These are phyloP conservation scores for Hanseniaspora taiwanica DNA, from an alignment of 805 yeast species.

Conservation along the genomic window DNA sequence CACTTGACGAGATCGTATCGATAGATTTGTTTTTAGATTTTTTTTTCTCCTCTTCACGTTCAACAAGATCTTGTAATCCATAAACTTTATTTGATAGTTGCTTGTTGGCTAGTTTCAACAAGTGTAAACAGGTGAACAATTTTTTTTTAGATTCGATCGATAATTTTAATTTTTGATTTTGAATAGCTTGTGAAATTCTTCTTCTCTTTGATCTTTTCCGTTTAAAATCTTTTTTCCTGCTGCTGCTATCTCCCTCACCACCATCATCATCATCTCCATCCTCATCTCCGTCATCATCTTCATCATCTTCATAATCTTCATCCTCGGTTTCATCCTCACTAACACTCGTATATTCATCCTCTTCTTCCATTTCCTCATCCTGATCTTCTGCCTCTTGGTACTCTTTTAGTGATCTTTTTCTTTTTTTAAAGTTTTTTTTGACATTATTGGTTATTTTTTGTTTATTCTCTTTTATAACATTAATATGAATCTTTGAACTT, in stretches of 20 bases:
- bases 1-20: slow-evolving; percentile 10
- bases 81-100: slow-evolving; percentile 57
- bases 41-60: slow-evolving; percentile 29
- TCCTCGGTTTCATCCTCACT: slow-evolving; percentile 6
- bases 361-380: slow-evolving; percentile 4
- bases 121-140: slow-evolving; percentile 64
- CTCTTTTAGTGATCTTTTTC: slow-evolving; percentile 33
- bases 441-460: slow-evolving; percentile 5
- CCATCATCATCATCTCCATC: slow-evolving; percentile 2
- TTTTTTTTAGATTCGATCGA: slow-evolving; percentile 66
- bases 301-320: slow-evolving; percentile 3
- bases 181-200: slow-evolving; percentile 25
- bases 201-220: slow-evolving; percentile 18
- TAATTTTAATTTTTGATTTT: slow-evolving; percentile 23
- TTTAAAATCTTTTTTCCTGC: slow-evolving; percentile 5
- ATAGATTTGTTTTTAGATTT: slow-evolving; percentile 16
- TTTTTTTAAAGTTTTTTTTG: slow-evolving; percentile 25
- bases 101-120: slow-evolving; percentile 68
- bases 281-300: not conserved
- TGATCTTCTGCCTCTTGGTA: slow-evolving; percentile 4
- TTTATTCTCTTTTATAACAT: slow-evolving; percentile 7
- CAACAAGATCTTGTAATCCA: slow-evolving; percentile 44
- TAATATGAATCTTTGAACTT: slow-evolving; percentile 30
- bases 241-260: slow-evolving; percentile 8
- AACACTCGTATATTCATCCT: slow-evolving; percentile 2